Conservation (phyloP, 2,329 filamentous ascomycete genomes). For the Metarhizium brunneum region DNA sequence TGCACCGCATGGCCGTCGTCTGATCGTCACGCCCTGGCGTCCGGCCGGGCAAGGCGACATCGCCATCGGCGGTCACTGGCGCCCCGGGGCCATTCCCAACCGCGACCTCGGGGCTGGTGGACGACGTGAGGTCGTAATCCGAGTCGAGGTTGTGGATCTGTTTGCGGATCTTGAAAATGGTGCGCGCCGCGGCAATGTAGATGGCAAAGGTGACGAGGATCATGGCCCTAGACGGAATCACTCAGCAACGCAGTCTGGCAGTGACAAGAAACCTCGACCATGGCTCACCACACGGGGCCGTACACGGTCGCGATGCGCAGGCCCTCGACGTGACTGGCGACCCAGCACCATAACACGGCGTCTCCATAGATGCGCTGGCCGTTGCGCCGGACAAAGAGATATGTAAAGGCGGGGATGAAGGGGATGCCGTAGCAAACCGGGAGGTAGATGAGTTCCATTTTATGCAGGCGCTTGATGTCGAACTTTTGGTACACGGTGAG, state of each 20-base stretch:
- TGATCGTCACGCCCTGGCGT: not conserved
- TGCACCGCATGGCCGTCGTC: not conserved
- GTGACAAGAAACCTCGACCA: not conserved
- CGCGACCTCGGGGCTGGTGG: slow-evolving; percentile 26
- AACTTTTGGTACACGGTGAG: slow-evolving; percentile 66
- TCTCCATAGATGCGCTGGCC: slow-evolving; percentile 55
- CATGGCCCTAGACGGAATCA: slow-evolving; percentile 3
- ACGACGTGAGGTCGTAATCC: slow-evolving; percentile 13
- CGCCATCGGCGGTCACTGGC: not conserved
- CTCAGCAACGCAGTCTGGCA: not conserved
- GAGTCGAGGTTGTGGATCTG: slow-evolving; percentile 35
- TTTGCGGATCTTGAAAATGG: slow-evolving; percentile 53
- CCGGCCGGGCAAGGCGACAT: not conserved
- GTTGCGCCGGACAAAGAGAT: slow-evolving; percentile 47
- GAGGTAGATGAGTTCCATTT: slow-evolving; percentile 59
- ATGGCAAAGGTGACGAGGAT: slow-evolving; percentile 11
- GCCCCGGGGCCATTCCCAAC: not conserved
- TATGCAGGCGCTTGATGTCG: slow-evolving; percentile 48
- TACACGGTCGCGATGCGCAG: slow-evolving; percentile 65
- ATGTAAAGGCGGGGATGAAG: slow-evolving; percentile 53
- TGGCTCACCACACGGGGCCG: slow-evolving; percentile 42
- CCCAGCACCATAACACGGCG: slow-evolving; percentile 70
- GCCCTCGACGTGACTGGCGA: slow-evolving; percentile 51
- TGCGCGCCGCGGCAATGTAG: slow-evolving; percentile 41
- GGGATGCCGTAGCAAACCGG: slow-evolving; percentile 60